Percentiles rank a stretch among this genome's conserved stretches.
Evolutionary conservation across 768 basidiomycete species (phyloP).

Genomic region (Tulasnella sp.): DNA sequence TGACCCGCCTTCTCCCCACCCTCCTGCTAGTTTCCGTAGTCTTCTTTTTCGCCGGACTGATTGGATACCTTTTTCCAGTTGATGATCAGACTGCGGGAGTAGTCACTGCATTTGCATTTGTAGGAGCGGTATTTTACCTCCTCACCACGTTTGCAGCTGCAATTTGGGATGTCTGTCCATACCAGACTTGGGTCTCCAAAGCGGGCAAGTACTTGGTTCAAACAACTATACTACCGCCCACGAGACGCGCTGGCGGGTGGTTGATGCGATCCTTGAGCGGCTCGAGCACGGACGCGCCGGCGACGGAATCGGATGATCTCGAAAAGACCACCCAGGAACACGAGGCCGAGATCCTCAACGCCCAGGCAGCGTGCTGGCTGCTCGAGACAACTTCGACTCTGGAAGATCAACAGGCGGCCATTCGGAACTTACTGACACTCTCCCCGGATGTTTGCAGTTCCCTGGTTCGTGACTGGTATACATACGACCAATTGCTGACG

Average conservation of each 20-base stretch:
- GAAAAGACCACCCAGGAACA: not conserved
- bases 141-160: not conserved
- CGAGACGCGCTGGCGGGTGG: not conserved
- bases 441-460: not conserved
- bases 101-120: not conserved
- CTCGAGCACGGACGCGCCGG: too few relatives aligned
- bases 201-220: not conserved
- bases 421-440: not conserved
- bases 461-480: not conserved
- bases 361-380: not conserved
- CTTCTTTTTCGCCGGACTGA: conserved; percentile 12
- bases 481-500: not conserved
- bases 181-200: not conserved
- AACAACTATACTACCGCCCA: conserved; percentile 30
- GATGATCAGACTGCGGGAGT: not conserved
- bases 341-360: not conserved
- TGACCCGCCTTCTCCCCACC: not conserved
- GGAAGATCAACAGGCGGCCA: not conserved
- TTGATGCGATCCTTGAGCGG: not conserved
- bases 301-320: too few relatives aligned
- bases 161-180: not conserved
- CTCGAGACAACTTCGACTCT: not conserved
- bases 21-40: conserved; percentile 14
- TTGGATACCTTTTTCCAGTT: conserved; percentile 10
- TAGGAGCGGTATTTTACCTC: not conserved